phyloP scores from a whole-genome alignment of 179 eudicot species.

The Nepenthes alata region DNA sequence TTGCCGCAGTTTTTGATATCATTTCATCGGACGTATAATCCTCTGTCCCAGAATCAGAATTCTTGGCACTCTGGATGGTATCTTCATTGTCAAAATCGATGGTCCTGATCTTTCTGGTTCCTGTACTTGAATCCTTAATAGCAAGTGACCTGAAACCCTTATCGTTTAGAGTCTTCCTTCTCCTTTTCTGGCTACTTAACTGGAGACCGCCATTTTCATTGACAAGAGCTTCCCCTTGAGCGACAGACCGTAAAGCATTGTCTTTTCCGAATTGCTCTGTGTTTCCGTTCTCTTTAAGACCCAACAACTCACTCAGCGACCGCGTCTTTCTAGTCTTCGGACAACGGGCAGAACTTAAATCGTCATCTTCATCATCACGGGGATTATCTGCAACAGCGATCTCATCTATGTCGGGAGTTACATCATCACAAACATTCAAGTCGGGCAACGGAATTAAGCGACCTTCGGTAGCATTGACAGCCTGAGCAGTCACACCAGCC shows the following conservation, averaged over 20 bases:
- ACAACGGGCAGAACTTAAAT: slow-evolving; percentile 15
- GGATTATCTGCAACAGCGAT: slow-evolving; percentile 2
- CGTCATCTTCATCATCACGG: slow-evolving; percentile 28
- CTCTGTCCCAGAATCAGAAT: slow-evolving; percentile 18
- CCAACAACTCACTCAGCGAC: slow-evolving; percentile 24
- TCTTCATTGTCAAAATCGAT: no score
- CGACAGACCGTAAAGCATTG: neutral
- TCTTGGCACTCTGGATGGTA: no score
- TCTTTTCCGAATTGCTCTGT: slow-evolving; percentile 10
- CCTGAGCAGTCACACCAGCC: slow-evolving; percentile 1
- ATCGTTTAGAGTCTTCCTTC: slow-evolving; percentile 14
- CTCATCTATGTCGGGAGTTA: slow-evolving; percentile 8
- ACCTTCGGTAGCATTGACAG: slow-evolving; percentile 5
- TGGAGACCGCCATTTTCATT: slow-evolving; percentile 6
- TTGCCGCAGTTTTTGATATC: slow-evolving; percentile 9
- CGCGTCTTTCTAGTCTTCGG: slow-evolving; percentile 23
- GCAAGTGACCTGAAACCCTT: slow-evolving; percentile 15
- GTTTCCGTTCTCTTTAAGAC: neutral
- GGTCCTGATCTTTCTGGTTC: slow-evolving; percentile 9
- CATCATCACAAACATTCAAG: slow-evolving; percentile 19
- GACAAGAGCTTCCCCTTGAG: neutral
- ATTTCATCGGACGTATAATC: slow-evolving; percentile 16
- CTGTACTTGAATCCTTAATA: slow-evolving; percentile 4
- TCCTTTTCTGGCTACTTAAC: slow-evolving; percentile 4
- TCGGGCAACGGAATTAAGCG: slow-evolving; percentile 17